Base-by-base conservation (phyloP, 371 early-diverging fungal species). In the Mucor piriformis region DNA sequence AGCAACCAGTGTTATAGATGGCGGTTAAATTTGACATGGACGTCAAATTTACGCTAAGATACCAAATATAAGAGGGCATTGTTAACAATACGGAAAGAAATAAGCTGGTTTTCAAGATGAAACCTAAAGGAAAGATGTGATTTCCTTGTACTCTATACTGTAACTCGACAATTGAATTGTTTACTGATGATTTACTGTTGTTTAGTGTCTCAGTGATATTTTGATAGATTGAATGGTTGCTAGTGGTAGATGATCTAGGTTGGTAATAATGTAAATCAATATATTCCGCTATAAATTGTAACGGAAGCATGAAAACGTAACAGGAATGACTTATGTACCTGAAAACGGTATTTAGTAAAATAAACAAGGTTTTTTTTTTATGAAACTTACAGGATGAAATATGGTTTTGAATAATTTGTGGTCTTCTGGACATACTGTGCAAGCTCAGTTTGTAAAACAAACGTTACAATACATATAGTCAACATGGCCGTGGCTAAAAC, bases 1-100 rank as follows among this genome's bases (percentile, higher is more conserved):
- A 90, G 56, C 91, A 90, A 8, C 87, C 80, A 6, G 87, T 90
- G 72, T 93, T 92, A 81, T 89, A 91, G 33, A 91, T 89, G 18
- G 91, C 93, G 0, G 92, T 92, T 32, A 92, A 67, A 46, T 83
- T 91, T 52, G 90, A 81, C 88, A 90, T 91, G 38, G 87, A 82
- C 0, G 87, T 89, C 51, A 90, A 63, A 15, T 81, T 83, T 37
- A 91, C 86, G 6, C 91, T 88, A 35, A 85, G 67, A 57, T 92
- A 93, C 93, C 93, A 93, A n/a, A 89, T 68, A 60, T 92, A 93
- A 15, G 92, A 83, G 8, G 88, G 83, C 3, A 86, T 54, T 29
- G 88, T 90, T 47, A 90, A 64, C n/a, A 87, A 61, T 3, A 73
- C 50, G 0, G 89, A 77, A 8, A 91, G 73, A 15, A 25, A 44